These are phyloP conservation scores for Sporobolomyces roseus DNA, from an alignment of 768 basidiomycete genomes.

Conservation along the genomic window DNA sequence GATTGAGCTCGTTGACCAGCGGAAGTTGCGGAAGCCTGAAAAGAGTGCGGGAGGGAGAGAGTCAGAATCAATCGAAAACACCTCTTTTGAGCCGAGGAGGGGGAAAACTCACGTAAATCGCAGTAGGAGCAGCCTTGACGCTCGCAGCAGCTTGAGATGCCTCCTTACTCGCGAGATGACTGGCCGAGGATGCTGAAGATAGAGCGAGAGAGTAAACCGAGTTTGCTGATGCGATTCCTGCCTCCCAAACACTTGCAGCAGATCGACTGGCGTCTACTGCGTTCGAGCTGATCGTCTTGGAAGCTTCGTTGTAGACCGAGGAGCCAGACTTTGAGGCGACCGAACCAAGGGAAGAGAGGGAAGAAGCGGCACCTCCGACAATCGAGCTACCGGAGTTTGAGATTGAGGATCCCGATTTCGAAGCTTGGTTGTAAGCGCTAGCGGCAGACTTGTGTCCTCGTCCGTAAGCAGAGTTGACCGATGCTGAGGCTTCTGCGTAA, in stretches of 20 bases:
- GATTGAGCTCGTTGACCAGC: slow-evolving; percentile 47
- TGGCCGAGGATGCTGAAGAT: slow-evolving; percentile 10
- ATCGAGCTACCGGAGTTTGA: slow-evolving; percentile 1
- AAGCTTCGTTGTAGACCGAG: slow-evolving; percentile 7
- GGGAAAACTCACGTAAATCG: slow-evolving; percentile 11
- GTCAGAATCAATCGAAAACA: too few relatives aligned
- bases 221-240: not conserved
- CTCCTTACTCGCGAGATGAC: not conserved
- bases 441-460: slow-evolving; percentile 6
- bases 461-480: slow-evolving; percentile 45
- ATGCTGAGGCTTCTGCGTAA: slow-evolving; percentile 45
- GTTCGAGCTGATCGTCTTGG: slow-evolving; percentile 6
- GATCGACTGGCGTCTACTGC: slow-evolving; percentile 8
- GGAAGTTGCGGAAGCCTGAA: slow-evolving; percentile 43
- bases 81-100: too few relatives aligned
- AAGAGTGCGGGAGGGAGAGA: not conserved
- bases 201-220: slow-evolving; percentile 32
- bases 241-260: not conserved
- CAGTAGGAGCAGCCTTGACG: slow-evolving; percentile 18
- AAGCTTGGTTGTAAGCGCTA: slow-evolving; percentile 10
- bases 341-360: slow-evolving; percentile 21
- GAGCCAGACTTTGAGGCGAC: slow-evolving; percentile 11
- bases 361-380: not conserved
- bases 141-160: not conserved
- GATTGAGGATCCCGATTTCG: slow-evolving; percentile 13